Conservation (phyloP, 2,329 filamentous ascomycete species). For the Bipolaris bicolor region DNA sequence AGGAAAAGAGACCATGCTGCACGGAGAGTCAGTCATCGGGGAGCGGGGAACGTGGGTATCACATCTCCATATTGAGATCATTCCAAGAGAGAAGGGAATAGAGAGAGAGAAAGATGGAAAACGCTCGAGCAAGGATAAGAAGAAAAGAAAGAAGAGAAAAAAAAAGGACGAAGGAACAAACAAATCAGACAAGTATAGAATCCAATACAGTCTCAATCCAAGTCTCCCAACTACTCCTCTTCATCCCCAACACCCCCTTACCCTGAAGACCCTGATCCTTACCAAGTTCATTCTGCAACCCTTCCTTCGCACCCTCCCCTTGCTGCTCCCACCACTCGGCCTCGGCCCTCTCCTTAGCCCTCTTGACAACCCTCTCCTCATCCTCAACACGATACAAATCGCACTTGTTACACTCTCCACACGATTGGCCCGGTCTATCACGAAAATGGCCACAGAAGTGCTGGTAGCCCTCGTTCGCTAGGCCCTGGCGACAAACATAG, state of each 20-base stretch:
- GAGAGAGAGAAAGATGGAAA: not conserved
- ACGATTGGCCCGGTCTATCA: conserved; percentile 75
- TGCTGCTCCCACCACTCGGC: conserved; percentile 54
- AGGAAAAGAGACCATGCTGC: not conserved
- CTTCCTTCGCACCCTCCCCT: conserved; percentile 30
- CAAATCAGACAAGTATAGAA: conserved; percentile 21
- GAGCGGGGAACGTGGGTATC: not conserved
- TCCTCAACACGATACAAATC: conserved; percentile 58
- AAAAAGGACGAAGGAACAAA: not conserved
- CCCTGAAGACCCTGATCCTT: conserved; percentile 15
- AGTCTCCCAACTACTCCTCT: conserved; percentile 25
- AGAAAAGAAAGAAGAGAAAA: not conserved
- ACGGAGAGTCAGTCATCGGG: not conserved
- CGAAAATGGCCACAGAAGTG: conserved; percentile 98
- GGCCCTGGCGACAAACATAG: conserved; percentile 80
- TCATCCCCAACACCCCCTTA: conserved; percentile 14
- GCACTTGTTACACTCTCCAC: conserved; percentile 73
- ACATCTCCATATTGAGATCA: not conserved
- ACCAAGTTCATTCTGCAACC: conserved; percentile 30
- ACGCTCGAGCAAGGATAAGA: not conserved
- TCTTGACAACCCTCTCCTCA: conserved; percentile 51
- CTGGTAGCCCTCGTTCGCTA: conserved; percentile 75
- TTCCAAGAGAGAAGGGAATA: not conserved
- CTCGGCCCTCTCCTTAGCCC: conserved; percentile 53
- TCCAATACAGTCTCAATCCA: conserved; percentile 30